Evolutionary conservation across 768 basidiomycete genomes (phyloP), one percentile per base, ranked within the genome.

Genomic region (Lactarius hatsudake): DNA sequence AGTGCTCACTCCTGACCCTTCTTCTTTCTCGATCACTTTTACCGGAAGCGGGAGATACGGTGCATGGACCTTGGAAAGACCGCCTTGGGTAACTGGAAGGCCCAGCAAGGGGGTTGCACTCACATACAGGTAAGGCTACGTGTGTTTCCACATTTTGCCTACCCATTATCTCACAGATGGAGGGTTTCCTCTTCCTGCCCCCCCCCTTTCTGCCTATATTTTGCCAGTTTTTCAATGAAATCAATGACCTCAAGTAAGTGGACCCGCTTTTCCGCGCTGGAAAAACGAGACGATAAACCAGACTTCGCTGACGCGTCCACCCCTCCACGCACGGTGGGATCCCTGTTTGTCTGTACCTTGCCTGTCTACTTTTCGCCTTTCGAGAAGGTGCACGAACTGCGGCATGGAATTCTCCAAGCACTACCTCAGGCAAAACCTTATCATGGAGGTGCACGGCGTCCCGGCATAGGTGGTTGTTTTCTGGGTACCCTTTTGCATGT

Each of bases 11-110:
- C 56, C 55, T 56, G 17, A 51, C 30, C 59, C 26, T 61, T 15
- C 70, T 36, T 59, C 51, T n/a, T 53, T 26, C 51, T 53, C 51
- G 51, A 53, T 26, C 51, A 57, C 15, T 28, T 43, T 38, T 38
- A 18, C 42, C 9, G 28, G 38, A 69, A 79, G 78, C 76, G 79
- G 70, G 80, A 81, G 71, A 80, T 80, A 56, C 74, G 80, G 61
- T 80, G 79, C 62, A 80, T 81, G 80, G 79, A 80, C 71, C 71
- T 80, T 45, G 79, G 78, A 17, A 73, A 62, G n/a, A 78, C 79
- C 57, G 79, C 78, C 13, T 72, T 79, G 1, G 79, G 79, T 63
- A 71, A 79, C 55, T 80, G 79, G 75, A 80, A 79, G 64, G 77
- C 77, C 63, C 75, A 69, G 56, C 79, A 78, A 63, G 78, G 72